phyloP scores from a whole-genome alignment of 176 grass and related monocot genomes.

The Phyllostachys edulis region DNA sequence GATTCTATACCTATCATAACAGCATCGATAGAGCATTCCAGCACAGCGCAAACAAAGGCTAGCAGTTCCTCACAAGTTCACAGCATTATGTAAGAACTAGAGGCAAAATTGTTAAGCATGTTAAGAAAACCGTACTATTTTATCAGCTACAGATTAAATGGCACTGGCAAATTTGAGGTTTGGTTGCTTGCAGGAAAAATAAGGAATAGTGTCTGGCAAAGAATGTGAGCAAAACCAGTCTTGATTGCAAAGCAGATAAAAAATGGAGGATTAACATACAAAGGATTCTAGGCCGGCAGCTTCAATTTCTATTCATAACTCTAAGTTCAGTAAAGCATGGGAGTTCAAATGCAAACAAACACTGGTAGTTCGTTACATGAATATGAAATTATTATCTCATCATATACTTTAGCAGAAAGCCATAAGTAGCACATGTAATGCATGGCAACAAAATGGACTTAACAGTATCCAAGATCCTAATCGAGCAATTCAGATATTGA shows the following conservation, averaged over 20 bases:
- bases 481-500: conserved; percentile 59
- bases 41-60: not conserved
- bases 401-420: conserved; percentile 33
- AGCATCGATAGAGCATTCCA: not conserved
- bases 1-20: not conserved
- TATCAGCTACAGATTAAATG: not conserved
- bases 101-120: not conserved
- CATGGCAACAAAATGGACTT: not conserved
- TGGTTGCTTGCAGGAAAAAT: not conserved
- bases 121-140: not conserved
- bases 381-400: conserved; percentile 43
- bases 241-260: not conserved
- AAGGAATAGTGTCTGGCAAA: not conserved
- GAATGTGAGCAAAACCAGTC: not conserved
- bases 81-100: not conserved
- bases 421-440: conserved; percentile 36
- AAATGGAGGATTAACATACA: not conserved
- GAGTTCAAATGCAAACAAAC: conserved; percentile 21
- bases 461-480: conserved; percentile 23
- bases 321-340: not conserved
- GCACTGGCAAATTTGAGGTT: too few species aligned
- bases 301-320: conserved; percentile 3
- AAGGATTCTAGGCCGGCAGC: not conserved
- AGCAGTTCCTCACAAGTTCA: not conserved
- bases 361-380: conserved; percentile 36